Percentiles rank a stretch among this genome's conserved stretches.
These are phyloP conservation scores for Aspergillus heteromorphus DNA, from an alignment of 495 filamentous ascomycete genomes.

Conservation along the genomic window DNA sequence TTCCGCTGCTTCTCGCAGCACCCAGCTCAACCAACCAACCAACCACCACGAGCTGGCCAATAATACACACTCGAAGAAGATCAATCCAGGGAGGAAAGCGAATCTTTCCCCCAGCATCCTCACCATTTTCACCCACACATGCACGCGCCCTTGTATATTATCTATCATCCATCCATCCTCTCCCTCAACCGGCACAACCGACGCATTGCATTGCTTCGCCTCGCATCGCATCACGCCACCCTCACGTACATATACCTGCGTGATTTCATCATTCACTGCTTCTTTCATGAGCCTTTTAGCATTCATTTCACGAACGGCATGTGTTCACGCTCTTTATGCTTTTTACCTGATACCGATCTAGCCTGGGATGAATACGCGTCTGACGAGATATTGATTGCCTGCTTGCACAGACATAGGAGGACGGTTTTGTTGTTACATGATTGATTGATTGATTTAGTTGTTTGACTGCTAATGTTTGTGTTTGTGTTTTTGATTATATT, in stretches of 20 bases:
- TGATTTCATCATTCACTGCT: neutral
- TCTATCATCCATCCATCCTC: neutral
- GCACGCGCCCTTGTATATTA: conserved; percentile 1
- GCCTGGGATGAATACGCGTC: neutral
- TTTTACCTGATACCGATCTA: neutral
- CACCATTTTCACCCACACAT: no score
- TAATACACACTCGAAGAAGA: no score
- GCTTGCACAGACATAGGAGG: neutral
- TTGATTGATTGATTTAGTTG: no score
- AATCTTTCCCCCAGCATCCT: no score
- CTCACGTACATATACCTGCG: conserved; percentile 2
- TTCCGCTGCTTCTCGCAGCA: neutral
- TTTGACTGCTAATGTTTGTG: no score
- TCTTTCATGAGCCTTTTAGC: neutral
- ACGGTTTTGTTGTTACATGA: neutral
- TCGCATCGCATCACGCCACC: neutral
- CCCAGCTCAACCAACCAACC: no score
- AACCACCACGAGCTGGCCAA: no score
- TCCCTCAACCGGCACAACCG: neutral
- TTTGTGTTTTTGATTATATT: neutral
- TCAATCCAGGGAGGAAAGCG: no score
- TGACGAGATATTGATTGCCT: neutral
- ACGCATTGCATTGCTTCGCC: no score
- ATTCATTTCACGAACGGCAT: neutral
- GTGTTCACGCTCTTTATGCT: neutral